These are phyloP conservation scores for Entomortierella chlamydospora DNA, from an alignment of 192 early-diverging fungal genomes.

Conservation along the genomic window DNA sequence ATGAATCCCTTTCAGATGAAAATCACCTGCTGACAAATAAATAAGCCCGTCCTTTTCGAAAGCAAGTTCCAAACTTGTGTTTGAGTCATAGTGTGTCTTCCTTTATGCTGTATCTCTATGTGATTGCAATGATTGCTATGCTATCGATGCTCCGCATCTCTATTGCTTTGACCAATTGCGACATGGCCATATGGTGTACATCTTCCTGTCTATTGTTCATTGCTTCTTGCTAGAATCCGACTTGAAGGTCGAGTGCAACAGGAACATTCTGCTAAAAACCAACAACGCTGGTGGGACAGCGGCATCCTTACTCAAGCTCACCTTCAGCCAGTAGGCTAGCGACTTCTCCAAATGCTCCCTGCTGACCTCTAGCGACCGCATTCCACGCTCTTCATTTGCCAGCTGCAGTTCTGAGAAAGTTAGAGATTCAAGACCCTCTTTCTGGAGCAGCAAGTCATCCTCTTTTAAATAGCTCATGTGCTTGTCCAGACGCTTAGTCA, in stretches of 20 bases:
- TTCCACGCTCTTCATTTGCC: slow-evolving; percentile 65
- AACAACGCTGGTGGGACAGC: slow-evolving; percentile 55
- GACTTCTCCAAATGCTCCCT: slow-evolving; percentile 55
- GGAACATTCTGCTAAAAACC: slow-evolving; percentile 65
- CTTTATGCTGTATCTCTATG: no score
- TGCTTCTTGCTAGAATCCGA: slow-evolving; percentile 39
- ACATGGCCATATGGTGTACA: no score
- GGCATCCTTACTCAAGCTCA: slow-evolving; percentile 48
- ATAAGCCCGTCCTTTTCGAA: not conserved
- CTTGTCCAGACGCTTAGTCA: slow-evolving; percentile 55
- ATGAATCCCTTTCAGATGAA: no score
- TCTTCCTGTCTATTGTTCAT: not conserved
- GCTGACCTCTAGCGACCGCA: slow-evolving; percentile 59
- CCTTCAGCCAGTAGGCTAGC: slow-evolving; percentile 59
- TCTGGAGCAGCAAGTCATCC: slow-evolving; percentile 59
- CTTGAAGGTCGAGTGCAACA: slow-evolving; percentile 62
- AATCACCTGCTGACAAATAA: no score
- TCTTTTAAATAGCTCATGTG: slow-evolving; percentile 56
- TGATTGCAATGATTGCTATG: no score
- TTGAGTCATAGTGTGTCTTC: no score
- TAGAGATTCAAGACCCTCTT: slow-evolving; percentile 58
- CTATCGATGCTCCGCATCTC: no score
- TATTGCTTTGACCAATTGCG: no score
- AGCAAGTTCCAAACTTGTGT: no score
- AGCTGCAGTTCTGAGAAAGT: slow-evolving; percentile 54